These are phyloP conservation scores for Boletus hoseneyae DNA, from an alignment of 1,284 basidiomycete species.

Conservation along the genomic window DNA sequence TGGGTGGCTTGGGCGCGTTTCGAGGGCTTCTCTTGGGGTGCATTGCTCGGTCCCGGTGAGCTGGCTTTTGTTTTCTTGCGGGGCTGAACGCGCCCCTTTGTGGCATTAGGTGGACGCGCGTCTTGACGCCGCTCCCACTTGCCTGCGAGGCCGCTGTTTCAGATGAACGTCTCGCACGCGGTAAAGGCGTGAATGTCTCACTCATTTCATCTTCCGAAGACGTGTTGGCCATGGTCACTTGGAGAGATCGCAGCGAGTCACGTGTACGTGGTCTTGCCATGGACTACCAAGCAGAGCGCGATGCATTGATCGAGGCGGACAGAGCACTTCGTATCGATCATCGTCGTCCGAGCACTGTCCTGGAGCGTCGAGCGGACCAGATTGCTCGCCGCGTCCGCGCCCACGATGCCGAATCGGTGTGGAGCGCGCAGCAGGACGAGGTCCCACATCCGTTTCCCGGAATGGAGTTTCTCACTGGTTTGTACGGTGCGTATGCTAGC, in stretches of 20 bases:
- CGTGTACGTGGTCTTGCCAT: constrained; percentile 4
- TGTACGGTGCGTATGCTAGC: constrained; percentile 3
- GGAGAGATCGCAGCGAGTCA: background rate
- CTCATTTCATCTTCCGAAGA: constrained; percentile 35
- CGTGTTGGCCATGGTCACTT: constrained; percentile 13
- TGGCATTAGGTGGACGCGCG: constrained; percentile 5
- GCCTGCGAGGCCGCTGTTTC: constrained; percentile 22
- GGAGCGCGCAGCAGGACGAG: constrained; percentile 51
- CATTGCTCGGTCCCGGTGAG: constrained; percentile 18
- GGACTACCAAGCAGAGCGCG: constrained; percentile 42
- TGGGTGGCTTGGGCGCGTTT: constrained; percentile 13
- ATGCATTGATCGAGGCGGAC: constrained; percentile 50
- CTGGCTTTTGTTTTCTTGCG: constrained; percentile 20
- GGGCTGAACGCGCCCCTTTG: constrained; percentile 14
- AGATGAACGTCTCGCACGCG: constrained; percentile 23
- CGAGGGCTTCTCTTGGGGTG: constrained; percentile 18
- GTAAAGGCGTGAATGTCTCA: constrained; percentile 9
- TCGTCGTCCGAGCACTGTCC: constrained; percentile 29
- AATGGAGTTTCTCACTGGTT: constrained; percentile 73
- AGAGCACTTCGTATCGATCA: constrained; percentile 44
- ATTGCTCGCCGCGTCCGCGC: constrained; percentile 52
- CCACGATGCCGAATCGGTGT: constrained; percentile 53
- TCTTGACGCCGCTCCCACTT: constrained; percentile 20
- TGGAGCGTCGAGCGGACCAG: constrained; percentile 52
- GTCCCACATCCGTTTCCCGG: constrained; percentile 66